phyloP scores from a whole-genome alignment of 148 eudicot genomes.

The Amaranthus cruentus region DNA sequence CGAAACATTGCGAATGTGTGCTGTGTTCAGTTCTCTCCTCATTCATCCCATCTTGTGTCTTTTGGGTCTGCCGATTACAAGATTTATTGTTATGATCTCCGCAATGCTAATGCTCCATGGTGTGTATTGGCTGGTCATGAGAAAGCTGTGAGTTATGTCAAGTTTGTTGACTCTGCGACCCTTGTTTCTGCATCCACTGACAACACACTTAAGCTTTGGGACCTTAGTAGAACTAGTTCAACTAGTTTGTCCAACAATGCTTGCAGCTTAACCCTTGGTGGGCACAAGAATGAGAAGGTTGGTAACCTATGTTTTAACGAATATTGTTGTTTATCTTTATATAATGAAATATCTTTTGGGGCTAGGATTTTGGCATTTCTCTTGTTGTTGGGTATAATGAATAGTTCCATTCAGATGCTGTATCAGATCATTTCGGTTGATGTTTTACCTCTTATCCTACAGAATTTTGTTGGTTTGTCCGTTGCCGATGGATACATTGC shows the following conservation, averaged over 20 bases:
- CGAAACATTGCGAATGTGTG: conserved; percentile 71
- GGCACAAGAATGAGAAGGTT: conserved; percentile 94
- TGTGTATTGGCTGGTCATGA: conserved; percentile 75
- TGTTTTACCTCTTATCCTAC: conserved; percentile 22
- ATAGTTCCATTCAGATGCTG: background rate
- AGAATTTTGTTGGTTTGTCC: conserved; percentile 93
- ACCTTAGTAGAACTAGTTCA: conserved; percentile 58
- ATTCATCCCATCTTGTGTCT: conserved; percentile 66
- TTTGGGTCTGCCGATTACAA: conserved; percentile 85
- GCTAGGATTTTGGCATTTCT: too few species aligned
- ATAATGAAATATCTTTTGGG: too few species aligned
- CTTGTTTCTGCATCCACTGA: conserved; percentile 93
- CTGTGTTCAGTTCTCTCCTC: conserved; percentile 86
- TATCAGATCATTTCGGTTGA: background rate
- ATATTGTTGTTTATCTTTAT: background rate
- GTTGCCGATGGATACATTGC: conserved; percentile 82
- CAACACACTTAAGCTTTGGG: conserved; percentile 93
- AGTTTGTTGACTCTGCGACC: conserved; percentile 73
- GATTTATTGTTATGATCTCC: conserved; percentile 82
- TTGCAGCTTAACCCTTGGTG: conserved; percentile 63
- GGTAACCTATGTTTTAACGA: conserved; percentile 18
- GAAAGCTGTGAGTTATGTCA: conserved; percentile 83
- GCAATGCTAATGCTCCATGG: conserved; percentile 66
- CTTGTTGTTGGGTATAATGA: background rate
- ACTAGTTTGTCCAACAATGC: conserved; percentile 51